Evolutionary conservation across 139 green algal species (phyloP).

Genomic region (Auxenochlorella pyrenoidosa): DNA sequence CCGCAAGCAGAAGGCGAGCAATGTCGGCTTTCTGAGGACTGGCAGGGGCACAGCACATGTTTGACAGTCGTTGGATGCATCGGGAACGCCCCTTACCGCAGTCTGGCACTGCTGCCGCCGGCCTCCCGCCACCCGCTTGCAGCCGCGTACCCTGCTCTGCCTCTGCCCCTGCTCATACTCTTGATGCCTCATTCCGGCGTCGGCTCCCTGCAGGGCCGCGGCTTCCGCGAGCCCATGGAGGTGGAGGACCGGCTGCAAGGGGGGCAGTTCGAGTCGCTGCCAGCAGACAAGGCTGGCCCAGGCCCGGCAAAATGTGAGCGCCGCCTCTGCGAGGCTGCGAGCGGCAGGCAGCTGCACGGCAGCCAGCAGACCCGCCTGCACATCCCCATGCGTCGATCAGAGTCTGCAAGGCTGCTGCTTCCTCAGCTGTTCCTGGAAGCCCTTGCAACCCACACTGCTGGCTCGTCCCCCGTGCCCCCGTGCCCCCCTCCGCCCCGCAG

Average conservation of each 20-base stretch:
- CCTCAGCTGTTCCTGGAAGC: too few species aligned
- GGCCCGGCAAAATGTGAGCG: slow-evolving; percentile 40
- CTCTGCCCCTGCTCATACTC: neutral
- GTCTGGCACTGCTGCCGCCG: neutral
- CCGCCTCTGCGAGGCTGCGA: neutral
- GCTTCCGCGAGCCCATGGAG: slow-evolving; percentile 35
- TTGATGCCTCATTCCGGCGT: neutral
- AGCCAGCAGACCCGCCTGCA: too few species aligned
- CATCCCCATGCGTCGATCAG: too few species aligned
- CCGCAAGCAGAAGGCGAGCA: slow-evolving; percentile 35
- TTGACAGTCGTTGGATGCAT: neutral
- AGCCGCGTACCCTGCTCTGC: neutral
- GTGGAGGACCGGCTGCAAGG: slow-evolving; percentile 28
- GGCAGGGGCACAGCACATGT: neutral
- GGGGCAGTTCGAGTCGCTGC: slow-evolving; percentile 34
- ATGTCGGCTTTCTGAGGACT: neutral
- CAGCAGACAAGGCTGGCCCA: slow-evolving; percentile 30
- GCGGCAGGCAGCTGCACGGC: too few species aligned
- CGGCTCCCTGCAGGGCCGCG: slow-evolving; percentile 24
- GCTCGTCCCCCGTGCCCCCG: too few species aligned
- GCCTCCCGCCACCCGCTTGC: neutral
- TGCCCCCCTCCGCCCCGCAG: slow-evolving; percentile 35
- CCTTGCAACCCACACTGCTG: too few species aligned
- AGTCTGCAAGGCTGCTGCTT: too few species aligned
- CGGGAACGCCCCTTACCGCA: neutral